Percentiles rank a stretch among this genome's conserved stretches.
Evolutionary conservation across 1,284 basidiomycete species (phyloP).

Genomic region (Boletus mariae): DNA sequence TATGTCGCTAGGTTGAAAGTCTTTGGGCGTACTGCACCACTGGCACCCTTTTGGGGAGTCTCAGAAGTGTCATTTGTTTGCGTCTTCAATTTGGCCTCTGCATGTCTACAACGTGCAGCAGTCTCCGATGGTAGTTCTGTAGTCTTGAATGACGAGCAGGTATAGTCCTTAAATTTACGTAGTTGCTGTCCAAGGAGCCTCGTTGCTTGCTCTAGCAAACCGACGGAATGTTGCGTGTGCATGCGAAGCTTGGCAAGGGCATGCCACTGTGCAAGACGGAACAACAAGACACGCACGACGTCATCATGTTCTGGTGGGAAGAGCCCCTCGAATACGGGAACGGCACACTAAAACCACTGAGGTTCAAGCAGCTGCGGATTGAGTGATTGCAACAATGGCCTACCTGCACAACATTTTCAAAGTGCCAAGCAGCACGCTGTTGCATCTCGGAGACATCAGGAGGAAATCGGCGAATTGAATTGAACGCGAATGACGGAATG

Average conservation of each 20-base stretch:
- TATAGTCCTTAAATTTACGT: conserved; percentile 3
- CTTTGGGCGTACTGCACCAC: background rate
- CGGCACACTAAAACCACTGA: background rate
- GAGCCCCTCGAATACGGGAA: background rate
- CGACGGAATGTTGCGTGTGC: background rate
- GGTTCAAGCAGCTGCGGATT: too few relatives aligned
- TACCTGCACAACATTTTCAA: background rate
- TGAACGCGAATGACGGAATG: background rate
- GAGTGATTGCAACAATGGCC: background rate
- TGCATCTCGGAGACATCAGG: background rate
- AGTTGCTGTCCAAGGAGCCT: background rate
- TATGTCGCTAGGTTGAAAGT: conserved; percentile 5
- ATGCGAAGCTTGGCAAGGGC: background rate
- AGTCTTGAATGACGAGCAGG: too few relatives aligned
- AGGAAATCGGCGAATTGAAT: background rate
- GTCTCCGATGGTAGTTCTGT: conserved; percentile 10
- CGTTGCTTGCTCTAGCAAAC: background rate
- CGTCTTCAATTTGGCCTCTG: background rate
- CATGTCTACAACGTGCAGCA: background rate
- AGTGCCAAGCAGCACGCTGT: background rate
- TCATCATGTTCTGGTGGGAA: background rate
- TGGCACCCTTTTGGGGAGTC: too few relatives aligned
- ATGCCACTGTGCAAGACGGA: background rate
- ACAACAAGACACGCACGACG: background rate
- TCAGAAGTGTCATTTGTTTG: too few relatives aligned